Evolutionary conservation across 768 basidiomycete species (phyloP).

Genomic region (Tricholoma furcatifolium): DNA sequence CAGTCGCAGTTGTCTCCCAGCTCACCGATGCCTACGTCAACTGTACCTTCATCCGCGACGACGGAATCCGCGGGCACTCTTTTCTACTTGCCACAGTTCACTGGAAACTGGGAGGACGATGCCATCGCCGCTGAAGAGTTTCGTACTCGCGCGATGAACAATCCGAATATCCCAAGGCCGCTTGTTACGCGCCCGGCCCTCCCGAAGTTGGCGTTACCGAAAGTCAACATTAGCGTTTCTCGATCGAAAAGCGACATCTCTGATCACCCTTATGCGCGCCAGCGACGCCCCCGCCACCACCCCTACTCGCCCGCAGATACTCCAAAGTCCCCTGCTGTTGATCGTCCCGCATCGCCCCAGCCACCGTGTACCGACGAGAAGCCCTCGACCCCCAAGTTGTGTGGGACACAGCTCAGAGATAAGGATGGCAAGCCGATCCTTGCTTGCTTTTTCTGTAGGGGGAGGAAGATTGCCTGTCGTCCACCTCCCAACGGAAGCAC

Average conservation of each 20-base stretch:
- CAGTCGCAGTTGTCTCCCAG: not conserved
- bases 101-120: conserved; percentile 16
- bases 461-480: conserved; percentile 53
- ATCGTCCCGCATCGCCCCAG: not conserved
- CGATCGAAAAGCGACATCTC: not conserved
- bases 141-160: not conserved
- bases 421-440: conserved; percentile 36
- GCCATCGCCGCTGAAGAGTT: conserved; percentile 3
- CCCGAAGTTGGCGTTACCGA: not conserved
- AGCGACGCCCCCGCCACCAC: conserved; percentile 3
- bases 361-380: conserved; percentile 3
- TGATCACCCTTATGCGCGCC: not conserved
- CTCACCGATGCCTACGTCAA: not conserved
- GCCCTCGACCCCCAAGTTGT: not conserved
- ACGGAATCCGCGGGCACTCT: not conserved
- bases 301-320: not conserved
- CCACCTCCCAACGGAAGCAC: conserved; percentile 35
- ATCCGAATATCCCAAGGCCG: not conserved
- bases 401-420: not conserved
- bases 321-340: not conserved
- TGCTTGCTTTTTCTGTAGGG: conserved; percentile 49
- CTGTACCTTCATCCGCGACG: not conserved
- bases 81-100: conserved; percentile 1
- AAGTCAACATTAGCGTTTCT: not conserved
- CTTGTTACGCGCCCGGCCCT: not conserved